Conservation (phyloP, 352 stramenopile species). For the Phytopythium montanum region DNA sequence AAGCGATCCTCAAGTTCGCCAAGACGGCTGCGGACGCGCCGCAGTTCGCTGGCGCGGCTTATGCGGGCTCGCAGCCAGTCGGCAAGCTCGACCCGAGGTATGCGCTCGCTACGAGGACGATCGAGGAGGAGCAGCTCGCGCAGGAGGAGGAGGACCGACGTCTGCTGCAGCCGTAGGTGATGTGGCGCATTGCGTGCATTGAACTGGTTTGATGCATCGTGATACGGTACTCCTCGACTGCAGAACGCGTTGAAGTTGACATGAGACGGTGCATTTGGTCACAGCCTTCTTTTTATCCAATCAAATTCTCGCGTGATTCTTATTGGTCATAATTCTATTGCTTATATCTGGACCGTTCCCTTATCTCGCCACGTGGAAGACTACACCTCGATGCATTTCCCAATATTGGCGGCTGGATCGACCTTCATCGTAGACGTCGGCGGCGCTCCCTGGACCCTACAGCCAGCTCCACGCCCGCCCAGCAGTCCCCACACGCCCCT, state of each 20-base stretch:
- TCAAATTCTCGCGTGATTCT: neutral
- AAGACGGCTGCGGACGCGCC: constrained; percentile 68
- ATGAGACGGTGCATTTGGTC: neutral
- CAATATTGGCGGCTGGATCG: neutral
- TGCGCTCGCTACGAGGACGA: constrained; percentile 60
- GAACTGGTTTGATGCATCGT: neutral
- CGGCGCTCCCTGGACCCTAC: neutral
- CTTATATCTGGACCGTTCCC: constrained; percentile 4
- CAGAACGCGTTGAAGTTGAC: neutral
- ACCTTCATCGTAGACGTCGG: neutral
- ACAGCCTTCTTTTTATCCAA: neutral
- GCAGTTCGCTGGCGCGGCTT: constrained; percentile 61
- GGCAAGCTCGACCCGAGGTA: constrained; percentile 76
- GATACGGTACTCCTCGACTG: neutral
- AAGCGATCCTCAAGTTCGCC: constrained; percentile 86
- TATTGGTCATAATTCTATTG: neutral
- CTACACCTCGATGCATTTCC: neutral
- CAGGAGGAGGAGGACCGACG: constrained; percentile 75
- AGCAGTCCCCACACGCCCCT: neutral
- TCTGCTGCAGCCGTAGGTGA: constrained; percentile 57
- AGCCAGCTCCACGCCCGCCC: neutral
- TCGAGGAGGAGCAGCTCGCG: constrained; percentile 76
- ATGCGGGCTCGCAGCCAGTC: constrained; percentile 39
- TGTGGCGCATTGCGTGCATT: neutral
- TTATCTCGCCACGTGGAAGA: constrained; percentile 6